Percentiles rank a stretch among this genome's conserved stretches.
These are phyloP conservation scores for Diaporthe batatas DNA, from an alignment of 2,329 filamentous ascomycete species.

Conservation along the genomic window DNA sequence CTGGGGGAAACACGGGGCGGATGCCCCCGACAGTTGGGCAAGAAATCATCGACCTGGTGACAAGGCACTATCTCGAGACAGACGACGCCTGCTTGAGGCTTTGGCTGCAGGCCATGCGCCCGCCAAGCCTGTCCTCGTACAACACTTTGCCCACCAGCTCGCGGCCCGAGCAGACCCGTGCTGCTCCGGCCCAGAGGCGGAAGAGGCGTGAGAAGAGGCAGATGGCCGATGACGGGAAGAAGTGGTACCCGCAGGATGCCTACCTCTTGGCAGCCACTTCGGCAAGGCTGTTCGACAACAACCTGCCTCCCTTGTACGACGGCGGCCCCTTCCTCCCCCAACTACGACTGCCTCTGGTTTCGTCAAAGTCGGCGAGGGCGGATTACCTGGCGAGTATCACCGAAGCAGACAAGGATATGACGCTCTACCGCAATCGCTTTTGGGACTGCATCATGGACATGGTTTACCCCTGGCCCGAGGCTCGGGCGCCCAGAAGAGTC, in stretches of 20 bases:
- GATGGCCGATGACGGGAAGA: conserved; percentile 13
- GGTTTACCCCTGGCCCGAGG: conserved; percentile 32
- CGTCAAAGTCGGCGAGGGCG: neutral
- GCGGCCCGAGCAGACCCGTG: neutral
- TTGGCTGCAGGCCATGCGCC: conserved; percentile 42
- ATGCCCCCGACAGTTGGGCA: conserved; percentile 38
- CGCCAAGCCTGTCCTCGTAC: conserved; percentile 25
- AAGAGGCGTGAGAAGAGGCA: neutral
- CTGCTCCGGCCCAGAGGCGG: conserved; percentile 1
- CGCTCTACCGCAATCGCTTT: neutral
- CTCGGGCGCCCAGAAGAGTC: conserved; percentile 14
- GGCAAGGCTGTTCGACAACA: neutral
- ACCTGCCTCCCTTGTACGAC: conserved; percentile 11
- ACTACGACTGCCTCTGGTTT: conserved; percentile 1
- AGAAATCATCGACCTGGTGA: conserved; percentile 44
- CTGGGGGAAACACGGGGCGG: neutral
- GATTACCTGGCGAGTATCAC: neutral
- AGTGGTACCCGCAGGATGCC: conserved; percentile 32
- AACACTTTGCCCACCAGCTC: conserved; percentile 21
- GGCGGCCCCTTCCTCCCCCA: conserved; percentile 24
- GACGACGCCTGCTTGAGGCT: conserved; percentile 43
- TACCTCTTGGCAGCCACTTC: conserved; percentile 18
- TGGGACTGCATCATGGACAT: neutral
- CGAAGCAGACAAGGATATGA: neutral
- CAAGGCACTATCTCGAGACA: conserved; percentile 46